Base-by-base conservation (phyloP, 2,329 filamentous ascomycete genomes). In the Colletotrichum cuscutae region DNA sequence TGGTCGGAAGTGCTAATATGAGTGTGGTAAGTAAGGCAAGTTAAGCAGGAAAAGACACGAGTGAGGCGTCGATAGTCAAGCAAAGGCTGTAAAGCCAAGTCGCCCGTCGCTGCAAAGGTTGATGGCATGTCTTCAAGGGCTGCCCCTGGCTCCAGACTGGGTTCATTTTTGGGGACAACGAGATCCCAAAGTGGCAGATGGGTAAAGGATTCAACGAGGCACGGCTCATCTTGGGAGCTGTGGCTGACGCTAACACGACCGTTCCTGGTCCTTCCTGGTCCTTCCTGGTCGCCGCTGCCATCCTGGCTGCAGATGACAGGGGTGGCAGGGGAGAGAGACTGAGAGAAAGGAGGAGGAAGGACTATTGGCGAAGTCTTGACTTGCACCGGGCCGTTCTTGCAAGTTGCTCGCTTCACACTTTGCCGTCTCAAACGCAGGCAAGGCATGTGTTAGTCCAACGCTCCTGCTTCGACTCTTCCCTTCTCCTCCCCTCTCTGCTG, bases 61-160 rank as follows among this genome's bases (percentile, higher is more conserved):
- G 62, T 65, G 28, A 12, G 52, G 62, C 37, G 22, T 32, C 60
- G 8, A 52, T 49, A 49, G 37, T 62, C 37, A 49, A 19, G 37
- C 60, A 62, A 49, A 37, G 26, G 15, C 60, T 22, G 37, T 42
- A 32, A 49, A 37, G 26, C 24, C 60, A 30, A 52, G 59, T 46
- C 56, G 19, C 26, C 19, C 56, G 35, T 60, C 24, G 35, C 42
- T 11, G 13, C 30, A 37, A 56, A 46, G 32, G 62, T n/a, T 57
- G 35, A 57, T 42, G 22, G 32, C 7, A 65, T 19, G 22, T 24
- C 62, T 9, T 8, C n/a, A 49, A 56, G 66, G 13, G 59, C 56
- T 64, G 66, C 66, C 59, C 52, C 66, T 64, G 66, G 53, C 35
- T 61, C 37, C 65, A 54, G 49, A 26, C 66, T 64, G 66, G 53